Evolutionary conservation across 164 flowering plant genomes (phyloP).

Genomic region (Annona cherimola): DNA sequence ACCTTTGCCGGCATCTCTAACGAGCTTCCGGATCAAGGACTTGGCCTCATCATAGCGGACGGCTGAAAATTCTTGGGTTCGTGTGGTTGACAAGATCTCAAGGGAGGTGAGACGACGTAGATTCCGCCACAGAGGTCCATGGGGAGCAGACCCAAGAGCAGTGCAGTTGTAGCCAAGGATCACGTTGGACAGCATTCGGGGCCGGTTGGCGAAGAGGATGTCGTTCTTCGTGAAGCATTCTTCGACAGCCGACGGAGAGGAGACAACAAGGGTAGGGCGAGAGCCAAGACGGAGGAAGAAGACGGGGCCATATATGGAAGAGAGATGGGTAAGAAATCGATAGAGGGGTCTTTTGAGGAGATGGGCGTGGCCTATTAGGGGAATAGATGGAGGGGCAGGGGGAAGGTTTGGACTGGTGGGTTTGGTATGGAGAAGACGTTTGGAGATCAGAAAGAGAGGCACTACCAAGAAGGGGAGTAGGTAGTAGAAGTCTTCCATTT

Average conservation of each 20-base stretch:
- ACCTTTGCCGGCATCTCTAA: not conserved
- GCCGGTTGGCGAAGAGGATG: constrained; percentile 16
- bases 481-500: no score
- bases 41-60: constrained; percentile 23
- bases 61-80: constrained; percentile 14
- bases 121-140: constrained; percentile 37
- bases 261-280: constrained; percentile 16
- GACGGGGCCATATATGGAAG: constrained; percentile 23
- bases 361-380: constrained; percentile 32
- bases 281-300: constrained; percentile 21
- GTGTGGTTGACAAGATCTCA: constrained; percentile 27
- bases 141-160: constrained; percentile 20
- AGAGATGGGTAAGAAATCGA: constrained; percentile 15
- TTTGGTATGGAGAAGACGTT: no score
- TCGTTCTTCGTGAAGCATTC: constrained; percentile 27
- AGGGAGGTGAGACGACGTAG: constrained; percentile 30
- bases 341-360: constrained; percentile 23
- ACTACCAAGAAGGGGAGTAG: no score
- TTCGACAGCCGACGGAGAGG: constrained; percentile 17
- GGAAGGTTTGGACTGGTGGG: not conserved
- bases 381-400: constrained; percentile 14
- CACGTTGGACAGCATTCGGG: constrained; percentile 5
- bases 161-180: constrained; percentile 15
- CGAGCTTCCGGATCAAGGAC: constrained; percentile 9
- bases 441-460: no score